Evolutionary conservation across 768 basidiomycete species (phyloP), one percentile per base, ranked within the genome.

Genomic region (Exsudoporus frostii): DNA sequence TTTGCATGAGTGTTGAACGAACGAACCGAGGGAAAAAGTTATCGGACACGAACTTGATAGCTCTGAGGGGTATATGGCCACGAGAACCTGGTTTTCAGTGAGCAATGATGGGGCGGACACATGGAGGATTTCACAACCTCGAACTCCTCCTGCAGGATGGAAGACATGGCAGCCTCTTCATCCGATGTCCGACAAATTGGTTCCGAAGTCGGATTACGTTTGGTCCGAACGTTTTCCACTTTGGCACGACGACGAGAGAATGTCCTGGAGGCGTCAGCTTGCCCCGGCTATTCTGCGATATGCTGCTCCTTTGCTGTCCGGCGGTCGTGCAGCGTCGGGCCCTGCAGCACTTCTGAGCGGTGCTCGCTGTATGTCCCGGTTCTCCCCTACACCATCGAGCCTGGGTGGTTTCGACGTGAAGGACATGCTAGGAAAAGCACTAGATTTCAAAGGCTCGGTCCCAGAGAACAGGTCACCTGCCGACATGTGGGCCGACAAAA

Each of bases 11-110:
- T 74, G 57, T 59, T 84, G 73, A 85, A 81, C 70, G 59, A 64
- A 65, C 50, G 56, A 65, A 64, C 59, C 46, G 57, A 59, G 60
- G 58, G 60, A 63, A 60, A 66, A 67, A 57, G 55, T 63, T 66
- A 64, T 65, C 63, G 60, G 63, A 61, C 58, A 89, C 93, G 67
- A 75, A 97, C 95, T 89, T 65, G 87, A 81, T 53, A 97, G 76
- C 71, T 98, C 96, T 59, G 91, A 87, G 5, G 96, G 92, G 70
- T 96, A 98, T 69, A 98, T 98, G 3, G 92, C 87, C 74, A 96
- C 93, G 60, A 98, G 80, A 25, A 97, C 93, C 89, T 96, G 63
- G 19, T 29, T 53, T 54, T 46, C 22, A 47, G 48, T 56, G 56
- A 49, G 59, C 45, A 44, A 57, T 29, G 48, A 37, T 38, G 50